Evolutionary conservation across 768 basidiomycete genomes (phyloP), one percentile per base, ranked within the genome.

Genomic region (Russula vinacea): DNA sequence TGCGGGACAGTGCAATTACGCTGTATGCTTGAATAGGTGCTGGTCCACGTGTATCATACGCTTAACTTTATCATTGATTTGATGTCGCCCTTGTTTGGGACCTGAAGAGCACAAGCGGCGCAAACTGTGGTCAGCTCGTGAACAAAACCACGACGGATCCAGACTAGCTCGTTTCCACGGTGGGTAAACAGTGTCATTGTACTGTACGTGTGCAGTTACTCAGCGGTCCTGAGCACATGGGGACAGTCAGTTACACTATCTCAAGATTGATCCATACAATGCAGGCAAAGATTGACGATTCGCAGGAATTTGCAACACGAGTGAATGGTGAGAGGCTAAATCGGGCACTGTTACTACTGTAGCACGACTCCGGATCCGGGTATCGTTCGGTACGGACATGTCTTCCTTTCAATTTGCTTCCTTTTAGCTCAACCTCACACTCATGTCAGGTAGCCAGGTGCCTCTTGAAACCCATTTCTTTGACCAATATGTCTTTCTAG

Each of bases 391-490:
- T 33, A 33, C 33, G 33, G 33, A 33, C 33, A 33, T 33, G 24
- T 9, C 11, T 4, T 26, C 14, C 40, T n/a, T 40, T 40, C 4
- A 14, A 11, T 16, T 40, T 14, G 11, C 40, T 26, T 33, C 40
- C 8, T 26, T 10, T 17, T 53, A 29, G 29, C 51, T 42, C 11
- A 24, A 35, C 44, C 11, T 9, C 19, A 14, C 7, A 32, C 16
- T 32, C 26, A 64, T 64, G 63, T 55, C 63, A 45, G 45, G 63
- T 60, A 50, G 1, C 29, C 50, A 26, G 4, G 32, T 22, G 24
- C 14, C 16, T 16, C 32, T 32, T 37, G 14, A 47, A 19, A 17
- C 22, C 3, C 19, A 4, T 44, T 29, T 24, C 35, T 22, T 16
- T 19, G 45, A 47, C 29, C 52, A 29, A 42, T 45, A 24, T 29